These are phyloP conservation scores for Pichia thaimueangensis DNA, from an alignment of 805 yeast genomes.

Conservation along the genomic window DNA sequence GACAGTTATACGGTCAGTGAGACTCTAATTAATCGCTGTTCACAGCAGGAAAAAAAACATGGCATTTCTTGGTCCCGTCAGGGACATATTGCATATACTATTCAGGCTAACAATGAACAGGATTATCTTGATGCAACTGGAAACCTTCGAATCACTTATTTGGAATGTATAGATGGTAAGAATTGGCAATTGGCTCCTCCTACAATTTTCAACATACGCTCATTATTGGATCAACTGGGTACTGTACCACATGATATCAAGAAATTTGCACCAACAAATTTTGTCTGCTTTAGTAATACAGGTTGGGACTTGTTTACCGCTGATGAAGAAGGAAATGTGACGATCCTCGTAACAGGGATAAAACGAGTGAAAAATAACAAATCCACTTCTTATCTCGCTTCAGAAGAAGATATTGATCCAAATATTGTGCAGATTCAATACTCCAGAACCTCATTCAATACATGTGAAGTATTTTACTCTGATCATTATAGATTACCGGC, in stretches of 20 bases:
- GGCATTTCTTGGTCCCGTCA: constrained; percentile 70
- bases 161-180: constrained; percentile 70
- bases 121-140: constrained; percentile 21
- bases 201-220: constrained; percentile 17
- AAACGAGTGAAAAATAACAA: constrained; percentile 22
- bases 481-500: constrained; percentile 29
- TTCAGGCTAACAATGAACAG: constrained; percentile 14
- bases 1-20: neutral
- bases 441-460: constrained; percentile 32
- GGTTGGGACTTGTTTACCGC: constrained; percentile 79
- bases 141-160: constrained; percentile 52
- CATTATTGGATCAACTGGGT: neutral
- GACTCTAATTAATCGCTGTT: neutral
- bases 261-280: constrained; percentile 19
- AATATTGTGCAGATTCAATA: constrained; percentile 30
- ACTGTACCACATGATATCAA: neutral
- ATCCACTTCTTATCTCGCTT: constrained; percentile 14
- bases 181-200: constrained; percentile 73
- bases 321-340: constrained; percentile 63
- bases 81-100: constrained; percentile 70
- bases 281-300: constrained; percentile 67
- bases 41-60: constrained; percentile 12
- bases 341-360: constrained; percentile 49
- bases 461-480: constrained; percentile 42
- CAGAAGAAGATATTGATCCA: constrained; percentile 34